A percentile compares a stretch with the other conserved stretches of the same genome.
Evolutionary conservation across 805 yeast genomes (phyloP).

Genomic region (Metschnikowia koreensis): DNA sequence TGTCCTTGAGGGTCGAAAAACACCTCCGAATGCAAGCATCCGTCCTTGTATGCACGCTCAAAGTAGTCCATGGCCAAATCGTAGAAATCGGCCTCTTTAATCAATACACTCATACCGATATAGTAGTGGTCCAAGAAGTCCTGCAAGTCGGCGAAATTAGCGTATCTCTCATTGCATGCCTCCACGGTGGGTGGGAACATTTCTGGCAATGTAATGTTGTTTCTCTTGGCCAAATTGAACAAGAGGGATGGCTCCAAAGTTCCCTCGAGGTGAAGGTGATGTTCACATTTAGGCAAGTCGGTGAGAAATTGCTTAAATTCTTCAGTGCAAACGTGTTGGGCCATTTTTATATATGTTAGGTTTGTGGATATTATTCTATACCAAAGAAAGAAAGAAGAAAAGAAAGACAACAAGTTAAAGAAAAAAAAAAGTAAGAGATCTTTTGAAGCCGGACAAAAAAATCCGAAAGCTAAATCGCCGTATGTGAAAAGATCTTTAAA

Average conservation of each 20-base stretch:
- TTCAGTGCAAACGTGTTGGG: slow-evolving; percentile 14
- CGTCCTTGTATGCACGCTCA: slow-evolving; percentile 54
- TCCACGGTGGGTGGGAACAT: slow-evolving; percentile 60
- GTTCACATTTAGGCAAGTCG: slow-evolving; percentile 84
- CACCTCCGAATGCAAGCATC: slow-evolving; percentile 68
- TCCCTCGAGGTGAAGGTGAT: slow-evolving; percentile 83
- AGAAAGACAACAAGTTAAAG: too few species aligned
- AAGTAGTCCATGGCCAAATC: slow-evolving; percentile 78
- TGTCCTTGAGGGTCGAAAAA: slow-evolving; percentile 89
- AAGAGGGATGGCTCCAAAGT: slow-evolving; percentile 74
- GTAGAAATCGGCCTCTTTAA: slow-evolving; percentile 67
- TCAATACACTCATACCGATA: slow-evolving; percentile 75
- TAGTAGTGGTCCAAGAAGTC: slow-evolving; percentile 79
- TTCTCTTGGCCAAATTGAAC: slow-evolving; percentile 66
- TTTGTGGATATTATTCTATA: too few species aligned
- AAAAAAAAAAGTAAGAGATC: neutral
- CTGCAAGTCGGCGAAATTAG: slow-evolving; percentile 63
- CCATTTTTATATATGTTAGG: too few species aligned
- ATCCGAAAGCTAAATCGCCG: neutral
- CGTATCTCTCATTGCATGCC: slow-evolving; percentile 53
- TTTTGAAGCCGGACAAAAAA: neutral
- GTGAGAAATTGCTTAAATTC: slow-evolving; percentile 50
- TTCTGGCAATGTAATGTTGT: slow-evolving; percentile 57
- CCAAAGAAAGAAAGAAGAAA: too few species aligned
- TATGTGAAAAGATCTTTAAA: neutral